Evolutionary conservation across 306 rosid genomes (phyloP).

Genomic region (Citrullus amarus): DNA sequence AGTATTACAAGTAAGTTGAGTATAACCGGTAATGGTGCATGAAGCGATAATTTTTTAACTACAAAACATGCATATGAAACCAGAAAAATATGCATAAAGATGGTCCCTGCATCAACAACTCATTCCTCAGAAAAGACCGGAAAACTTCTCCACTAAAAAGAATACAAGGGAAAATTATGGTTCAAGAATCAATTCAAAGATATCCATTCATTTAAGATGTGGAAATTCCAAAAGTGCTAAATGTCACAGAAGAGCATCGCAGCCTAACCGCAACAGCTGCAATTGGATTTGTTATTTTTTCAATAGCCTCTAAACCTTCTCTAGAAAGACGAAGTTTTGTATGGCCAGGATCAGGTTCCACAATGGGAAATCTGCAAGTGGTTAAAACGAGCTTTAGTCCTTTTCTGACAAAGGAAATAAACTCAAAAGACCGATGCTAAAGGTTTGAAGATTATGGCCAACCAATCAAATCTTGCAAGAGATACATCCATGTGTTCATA

Average conservation of each 20-base stretch:
- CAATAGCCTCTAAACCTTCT: slow-evolving; percentile 80
- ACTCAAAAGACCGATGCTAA: neutral
- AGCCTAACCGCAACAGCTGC: slow-evolving; percentile 81
- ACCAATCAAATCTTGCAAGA: neutral
- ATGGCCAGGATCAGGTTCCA: slow-evolving; percentile 87
- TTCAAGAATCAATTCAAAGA: slow-evolving; percentile 2
- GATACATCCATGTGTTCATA: neutral
- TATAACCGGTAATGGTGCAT: neutral
- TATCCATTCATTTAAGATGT: neutral
- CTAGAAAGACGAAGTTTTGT: slow-evolving; percentile 85
- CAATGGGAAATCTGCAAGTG: slow-evolving; percentile 65
- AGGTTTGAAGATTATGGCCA: neutral
- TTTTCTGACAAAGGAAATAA: neutral
- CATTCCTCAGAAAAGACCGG: neutral
- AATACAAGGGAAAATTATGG: neutral
- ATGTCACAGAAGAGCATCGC: neutral
- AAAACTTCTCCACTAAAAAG: neutral
- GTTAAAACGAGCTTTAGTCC: slow-evolving; percentile 17
- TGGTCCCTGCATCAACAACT: neutral
- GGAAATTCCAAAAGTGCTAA: neutral
- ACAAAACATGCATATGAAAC: neutral
- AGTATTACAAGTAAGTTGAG: neutral
- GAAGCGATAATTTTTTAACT: neutral
- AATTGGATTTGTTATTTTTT: slow-evolving; percentile 72
- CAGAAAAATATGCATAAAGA: neutral